phyloP scores from a whole-genome alignment of 352 stramenopile genomes.

The Phytophthora sp. region DNA sequence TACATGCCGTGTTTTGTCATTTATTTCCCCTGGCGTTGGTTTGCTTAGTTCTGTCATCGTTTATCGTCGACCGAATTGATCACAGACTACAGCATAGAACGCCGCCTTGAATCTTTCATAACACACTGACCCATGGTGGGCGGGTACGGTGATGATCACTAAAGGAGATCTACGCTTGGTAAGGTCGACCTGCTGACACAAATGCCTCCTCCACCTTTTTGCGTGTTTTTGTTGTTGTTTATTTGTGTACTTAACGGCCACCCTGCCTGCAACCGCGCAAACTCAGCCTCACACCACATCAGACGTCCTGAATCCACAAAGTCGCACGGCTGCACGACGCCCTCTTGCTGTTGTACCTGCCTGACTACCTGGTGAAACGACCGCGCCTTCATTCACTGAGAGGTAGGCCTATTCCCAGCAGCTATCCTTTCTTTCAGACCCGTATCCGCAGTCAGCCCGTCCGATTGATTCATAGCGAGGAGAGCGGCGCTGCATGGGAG shows the following conservation, averaged over 20 bases:
- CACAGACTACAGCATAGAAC: too few relatives aligned
- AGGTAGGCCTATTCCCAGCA: not conserved
- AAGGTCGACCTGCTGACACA: not conserved
- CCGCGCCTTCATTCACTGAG: not conserved
- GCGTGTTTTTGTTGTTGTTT: slow-evolving; percentile 28
- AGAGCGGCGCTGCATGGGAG: not conserved
- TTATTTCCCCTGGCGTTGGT: too few relatives aligned
- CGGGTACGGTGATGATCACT: too few relatives aligned
- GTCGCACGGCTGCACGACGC: slow-evolving; percentile 7
- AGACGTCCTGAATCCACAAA: slow-evolving; percentile 1
- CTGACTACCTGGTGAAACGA: slow-evolving; percentile 8
- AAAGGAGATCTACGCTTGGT: not conserved
- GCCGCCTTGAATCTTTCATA: too few relatives aligned
- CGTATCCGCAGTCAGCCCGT: slow-evolving; percentile 14
- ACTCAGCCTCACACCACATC: not conserved
- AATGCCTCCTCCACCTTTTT: slow-evolving; percentile 11
- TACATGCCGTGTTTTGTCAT: too few relatives aligned
- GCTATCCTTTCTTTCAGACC: slow-evolving; percentile 13
- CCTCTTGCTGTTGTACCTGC: slow-evolving; percentile 5
- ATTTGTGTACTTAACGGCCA: slow-evolving; percentile 22
- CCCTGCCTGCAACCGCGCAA: not conserved
- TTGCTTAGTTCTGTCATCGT: too few relatives aligned
- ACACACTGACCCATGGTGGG: too few relatives aligned
- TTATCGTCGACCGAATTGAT: too few relatives aligned
- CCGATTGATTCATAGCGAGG: not conserved